phyloP scores from a whole-genome alignment of 1,139 yeast species.

The Hyphopichia pseudoburtonii region DNA sequence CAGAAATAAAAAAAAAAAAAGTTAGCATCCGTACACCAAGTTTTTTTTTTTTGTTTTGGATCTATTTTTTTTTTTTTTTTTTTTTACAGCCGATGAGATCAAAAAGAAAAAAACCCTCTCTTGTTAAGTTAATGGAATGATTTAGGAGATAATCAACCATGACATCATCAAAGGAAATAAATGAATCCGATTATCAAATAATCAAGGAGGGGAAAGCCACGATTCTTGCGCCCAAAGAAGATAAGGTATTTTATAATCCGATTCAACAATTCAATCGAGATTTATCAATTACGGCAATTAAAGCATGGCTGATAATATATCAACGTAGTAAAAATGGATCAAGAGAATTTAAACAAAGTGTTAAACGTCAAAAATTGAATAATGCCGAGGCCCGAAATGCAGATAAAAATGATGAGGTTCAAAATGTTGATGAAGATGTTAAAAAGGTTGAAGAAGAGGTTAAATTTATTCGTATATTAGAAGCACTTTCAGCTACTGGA shows the following conservation, averaged over 20 bases:
- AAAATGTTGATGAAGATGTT: too few relatives aligned
- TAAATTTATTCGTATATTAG: conserved; percentile 62
- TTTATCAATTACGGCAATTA: conserved; percentile 77
- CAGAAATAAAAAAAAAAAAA: too few relatives aligned
- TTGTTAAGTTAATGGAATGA: too few relatives aligned
- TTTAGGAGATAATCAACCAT: background rate
- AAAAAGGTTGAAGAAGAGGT: conserved; percentile 10
- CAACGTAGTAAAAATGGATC: conserved; percentile 21
- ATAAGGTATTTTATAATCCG: conserved; percentile 90
- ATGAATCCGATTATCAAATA: conserved; percentile 37
- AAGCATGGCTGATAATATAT: conserved; percentile 76
- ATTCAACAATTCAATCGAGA: conserved; percentile 97
- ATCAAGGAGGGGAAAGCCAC: conserved; percentile 82
- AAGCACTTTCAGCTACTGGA: conserved; percentile 94
- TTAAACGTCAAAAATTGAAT: conserved; percentile 20
- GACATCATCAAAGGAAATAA: conserved; percentile 9
- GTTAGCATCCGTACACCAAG: too few relatives aligned
- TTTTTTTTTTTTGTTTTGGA: too few relatives aligned
- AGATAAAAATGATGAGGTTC: too few relatives aligned
- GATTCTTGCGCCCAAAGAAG: conserved; percentile 72
- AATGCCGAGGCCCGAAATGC: conserved; percentile 20
- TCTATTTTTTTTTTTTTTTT: too few relatives aligned
- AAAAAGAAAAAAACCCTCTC: too few relatives aligned
- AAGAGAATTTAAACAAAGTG: conserved; percentile 17
- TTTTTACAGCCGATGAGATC: too few relatives aligned